Conservation (phyloP, 1,284 basidiomycete species). For the Grifola frondosa region DNA sequence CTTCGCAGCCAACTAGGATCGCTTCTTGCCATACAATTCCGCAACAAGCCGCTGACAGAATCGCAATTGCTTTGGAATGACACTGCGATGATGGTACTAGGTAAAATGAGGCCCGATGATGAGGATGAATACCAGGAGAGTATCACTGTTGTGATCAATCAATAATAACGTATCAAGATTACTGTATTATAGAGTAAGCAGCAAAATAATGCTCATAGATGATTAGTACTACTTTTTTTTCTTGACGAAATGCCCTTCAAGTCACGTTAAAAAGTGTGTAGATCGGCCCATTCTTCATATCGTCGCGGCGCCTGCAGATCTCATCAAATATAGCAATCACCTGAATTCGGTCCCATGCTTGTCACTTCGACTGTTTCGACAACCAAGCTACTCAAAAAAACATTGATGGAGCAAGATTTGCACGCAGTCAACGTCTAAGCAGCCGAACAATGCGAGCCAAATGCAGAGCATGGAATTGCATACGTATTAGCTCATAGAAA, state of each 20-base stretch:
- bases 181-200: not conserved
- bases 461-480: slow-evolving; percentile 10
- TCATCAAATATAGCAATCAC: too few species aligned
- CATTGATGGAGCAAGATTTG: too few species aligned
- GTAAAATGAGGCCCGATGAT: slow-evolving; percentile 44
- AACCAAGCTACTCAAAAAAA: too few species aligned
- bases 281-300: too few species aligned
- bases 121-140: slow-evolving; percentile 24
- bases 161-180: slow-evolving; percentile 1
- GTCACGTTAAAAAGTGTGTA: too few species aligned
- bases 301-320: too few species aligned
- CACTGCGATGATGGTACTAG: slow-evolving; percentile 61
- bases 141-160: slow-evolving; percentile 30
- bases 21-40: slow-evolving; percentile 67
- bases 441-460: too few species aligned
- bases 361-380: too few species aligned
- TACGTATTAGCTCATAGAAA: slow-evolving; percentile 17
- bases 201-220: not conserved
- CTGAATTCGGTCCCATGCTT: too few species aligned
- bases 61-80: slow-evolving; percentile 72
- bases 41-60: slow-evolving; percentile 59
- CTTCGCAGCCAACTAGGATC: slow-evolving; percentile 68
- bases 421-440: too few species aligned
- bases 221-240: not conserved
- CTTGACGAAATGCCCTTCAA: too few species aligned